These are phyloP conservation scores for Musa troglodytarum DNA, from an alignment of 176 grass and related monocot species.

Conservation along the genomic window DNA sequence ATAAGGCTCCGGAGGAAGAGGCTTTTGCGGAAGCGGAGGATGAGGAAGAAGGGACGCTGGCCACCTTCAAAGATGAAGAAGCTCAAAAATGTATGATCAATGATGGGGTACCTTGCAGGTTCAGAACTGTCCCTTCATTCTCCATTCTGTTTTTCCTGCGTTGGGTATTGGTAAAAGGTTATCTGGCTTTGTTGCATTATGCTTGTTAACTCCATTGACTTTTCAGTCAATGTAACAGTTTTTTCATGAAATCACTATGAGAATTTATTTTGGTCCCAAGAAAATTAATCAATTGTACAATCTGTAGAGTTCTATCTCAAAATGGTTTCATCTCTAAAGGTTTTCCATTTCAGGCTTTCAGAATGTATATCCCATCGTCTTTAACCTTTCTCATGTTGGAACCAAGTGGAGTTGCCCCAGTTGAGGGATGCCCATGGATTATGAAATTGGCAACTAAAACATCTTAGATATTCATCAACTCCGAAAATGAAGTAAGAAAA, in stretches of 20 bases:
- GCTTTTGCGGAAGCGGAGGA: constrained; percentile 59
- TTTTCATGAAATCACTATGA: background rate
- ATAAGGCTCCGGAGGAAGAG: constrained; percentile 54
- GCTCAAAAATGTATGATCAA: constrained; percentile 46
- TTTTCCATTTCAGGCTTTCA: too few relatives aligned
- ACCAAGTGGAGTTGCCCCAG: too few relatives aligned
- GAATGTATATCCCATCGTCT: too few relatives aligned
- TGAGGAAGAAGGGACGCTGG: constrained; percentile 92
- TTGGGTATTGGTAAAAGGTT: background rate
- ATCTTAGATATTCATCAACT: too few relatives aligned
- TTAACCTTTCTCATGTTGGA: too few relatives aligned
- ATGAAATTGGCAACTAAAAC: too few relatives aligned
- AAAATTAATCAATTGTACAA: background rate
- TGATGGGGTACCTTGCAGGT: background rate
- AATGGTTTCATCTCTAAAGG: too few relatives aligned
- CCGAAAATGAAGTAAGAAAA: too few relatives aligned
- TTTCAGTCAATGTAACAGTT: background rate
- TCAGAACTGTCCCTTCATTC: background rate
- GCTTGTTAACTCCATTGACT: background rate
- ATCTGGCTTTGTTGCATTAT: background rate
- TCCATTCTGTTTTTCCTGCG: background rate
- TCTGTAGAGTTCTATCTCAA: background rate
- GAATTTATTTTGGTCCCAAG: background rate
- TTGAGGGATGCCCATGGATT: too few relatives aligned
- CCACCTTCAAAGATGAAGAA: constrained; percentile 85